These are phyloP conservation scores for Arthrobotrys musiformis DNA, from an alignment of 2,329 filamentous ascomycete genomes.

Conservation along the genomic window DNA sequence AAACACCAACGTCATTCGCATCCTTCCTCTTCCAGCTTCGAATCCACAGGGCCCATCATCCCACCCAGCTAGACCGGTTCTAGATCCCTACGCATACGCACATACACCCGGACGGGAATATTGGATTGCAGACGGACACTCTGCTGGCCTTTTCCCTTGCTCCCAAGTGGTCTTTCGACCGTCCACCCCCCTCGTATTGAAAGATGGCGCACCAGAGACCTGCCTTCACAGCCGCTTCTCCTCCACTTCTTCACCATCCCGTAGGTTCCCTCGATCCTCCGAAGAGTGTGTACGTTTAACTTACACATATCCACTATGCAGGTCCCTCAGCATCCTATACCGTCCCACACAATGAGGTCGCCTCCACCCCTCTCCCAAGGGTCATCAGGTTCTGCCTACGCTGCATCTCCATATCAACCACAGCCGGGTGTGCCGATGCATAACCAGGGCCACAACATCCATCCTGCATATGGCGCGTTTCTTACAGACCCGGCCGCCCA, in stretches of 20 bases:
- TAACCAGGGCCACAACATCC: slow-evolving; percentile 65
- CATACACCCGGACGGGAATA: too few species aligned
- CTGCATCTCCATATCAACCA: slow-evolving; percentile 71
- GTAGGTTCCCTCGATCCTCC: slow-evolving; percentile 24
- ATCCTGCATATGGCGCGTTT: slow-evolving; percentile 85
- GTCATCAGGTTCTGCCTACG: slow-evolving; percentile 69
- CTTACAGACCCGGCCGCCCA: slow-evolving; percentile 96
- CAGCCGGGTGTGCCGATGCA: slow-evolving; percentile 70
- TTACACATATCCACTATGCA: slow-evolving; percentile 4
- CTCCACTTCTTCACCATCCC: slow-evolving; percentile 59
- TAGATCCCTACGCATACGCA: slow-evolving; percentile 5
- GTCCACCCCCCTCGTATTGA: not conserved
- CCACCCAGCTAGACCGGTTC: slow-evolving; percentile 8
- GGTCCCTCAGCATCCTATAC: slow-evolving; percentile 91
- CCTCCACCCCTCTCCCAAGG: slow-evolving; percentile 72
- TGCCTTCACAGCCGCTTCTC: slow-evolving; percentile 57
- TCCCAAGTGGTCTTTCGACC: slow-evolving; percentile 9
- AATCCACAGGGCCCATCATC: slow-evolving; percentile 17
- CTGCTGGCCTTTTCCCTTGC: not conserved
- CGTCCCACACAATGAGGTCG: slow-evolving; percentile 96
- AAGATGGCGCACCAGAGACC: slow-evolving; percentile 57
- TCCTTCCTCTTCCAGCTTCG: slow-evolving; percentile 20
- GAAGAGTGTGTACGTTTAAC: slow-evolving; percentile 67
- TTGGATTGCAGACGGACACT: too few species aligned
- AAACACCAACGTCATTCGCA: slow-evolving; percentile 18